Base-by-base conservation (phyloP, 495 filamentous ascomycete genomes). In the Pyronema omphalodes region DNA sequence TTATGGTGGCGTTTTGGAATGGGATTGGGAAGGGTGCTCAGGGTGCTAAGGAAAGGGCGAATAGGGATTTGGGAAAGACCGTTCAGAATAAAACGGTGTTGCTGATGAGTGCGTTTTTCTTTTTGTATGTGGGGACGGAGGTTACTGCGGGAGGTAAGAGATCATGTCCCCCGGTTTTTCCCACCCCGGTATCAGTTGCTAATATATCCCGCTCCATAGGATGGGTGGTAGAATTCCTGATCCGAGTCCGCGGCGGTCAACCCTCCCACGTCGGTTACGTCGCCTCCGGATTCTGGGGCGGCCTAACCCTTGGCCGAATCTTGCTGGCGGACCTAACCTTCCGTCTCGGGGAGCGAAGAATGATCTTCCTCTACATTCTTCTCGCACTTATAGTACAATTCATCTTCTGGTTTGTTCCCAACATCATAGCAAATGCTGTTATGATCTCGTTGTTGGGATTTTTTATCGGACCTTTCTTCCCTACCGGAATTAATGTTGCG, bases 191-290 rank as follows among this genome's bases (percentile, higher is more conserved):
- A n/a, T n/a, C n/a, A n/a, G n/a, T 17, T 18, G 37, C 0, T 19
- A 29, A 39, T 36, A 1, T 9, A 23, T 11, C 3, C 14, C 9
- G 34, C n/a, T n/a, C n/a, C n/a, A 6, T n/a, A 61, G 80, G 84
- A 18, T 93, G 84, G 87, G 78, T 87, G 12, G 83, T 87, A 44
- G 82, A 81, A 3, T 87, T 86, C 70, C 67, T 88, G 36, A 83
- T 88, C 64, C 74, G 69, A 36, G 74, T 77, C 53, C 82, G 85
- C 15, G 66, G 76, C 59, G 83, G 82, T 9, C 68, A 80, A 54
- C 81, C 82, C 3, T 67, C 72, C 7, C 68, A 71, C 3, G 81
- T 88, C 7, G 85, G 86, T 12, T 88, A 87, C 63, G 84, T 89
- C 3, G 87, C 83, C 17, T 71, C 83, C 0, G 86, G 84, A 4